Evolutionary conservation across 495 filamentous ascomycete species (phyloP).

Genomic region (Annulohypoxylon nitens): DNA sequence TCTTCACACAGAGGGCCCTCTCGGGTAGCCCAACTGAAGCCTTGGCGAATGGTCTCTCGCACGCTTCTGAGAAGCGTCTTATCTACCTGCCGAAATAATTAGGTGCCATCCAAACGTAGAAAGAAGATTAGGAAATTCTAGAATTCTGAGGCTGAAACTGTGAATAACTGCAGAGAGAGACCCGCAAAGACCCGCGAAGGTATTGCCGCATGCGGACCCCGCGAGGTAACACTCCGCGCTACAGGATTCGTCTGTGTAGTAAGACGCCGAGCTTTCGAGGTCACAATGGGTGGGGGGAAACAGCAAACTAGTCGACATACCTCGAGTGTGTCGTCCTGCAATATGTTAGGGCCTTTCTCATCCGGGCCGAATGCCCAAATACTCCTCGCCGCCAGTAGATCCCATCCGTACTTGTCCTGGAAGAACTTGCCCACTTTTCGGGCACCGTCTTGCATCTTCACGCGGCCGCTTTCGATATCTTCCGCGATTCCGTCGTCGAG

Average conservation of each 20-base stretch:
- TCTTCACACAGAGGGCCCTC: conserved; percentile 99
- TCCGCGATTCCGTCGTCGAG: conserved; percentile 94
- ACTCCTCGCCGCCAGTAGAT: conserved; percentile 90
- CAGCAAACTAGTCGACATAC: conserved; percentile 56
- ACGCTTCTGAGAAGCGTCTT: conserved; percentile 89
- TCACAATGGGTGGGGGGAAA: conserved; percentile 46
- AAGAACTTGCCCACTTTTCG: conserved; percentile 96
- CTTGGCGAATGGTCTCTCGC: conserved; percentile 91
- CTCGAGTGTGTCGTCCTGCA: conserved; percentile 95
- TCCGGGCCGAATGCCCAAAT: conserved; percentile 99
- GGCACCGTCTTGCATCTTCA: conserved; percentile 92
- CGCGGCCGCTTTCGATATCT: conserved; percentile 91
- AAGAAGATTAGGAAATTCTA: conserved; percentile 40
- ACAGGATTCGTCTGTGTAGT: conserved; percentile 41
- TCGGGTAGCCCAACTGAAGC: conserved; percentile 94
- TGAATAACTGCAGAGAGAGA: background rate
- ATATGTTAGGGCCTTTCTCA: conserved; percentile 93
- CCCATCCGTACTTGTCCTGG: conserved; percentile 97
- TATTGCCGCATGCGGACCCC: conserved; percentile 44
- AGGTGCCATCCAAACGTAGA: conserved; percentile 38
- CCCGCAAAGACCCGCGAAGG: conserved; percentile 19
- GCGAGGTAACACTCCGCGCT: conserved; percentile 44
- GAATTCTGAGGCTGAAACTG: conserved; percentile 47
- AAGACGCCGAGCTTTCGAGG: conserved; percentile 50
- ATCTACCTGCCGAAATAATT: conserved; percentile 74